Conservation (phyloP, 129 eudicot species). For the Helichrysum umbraculigerum region DNA sequence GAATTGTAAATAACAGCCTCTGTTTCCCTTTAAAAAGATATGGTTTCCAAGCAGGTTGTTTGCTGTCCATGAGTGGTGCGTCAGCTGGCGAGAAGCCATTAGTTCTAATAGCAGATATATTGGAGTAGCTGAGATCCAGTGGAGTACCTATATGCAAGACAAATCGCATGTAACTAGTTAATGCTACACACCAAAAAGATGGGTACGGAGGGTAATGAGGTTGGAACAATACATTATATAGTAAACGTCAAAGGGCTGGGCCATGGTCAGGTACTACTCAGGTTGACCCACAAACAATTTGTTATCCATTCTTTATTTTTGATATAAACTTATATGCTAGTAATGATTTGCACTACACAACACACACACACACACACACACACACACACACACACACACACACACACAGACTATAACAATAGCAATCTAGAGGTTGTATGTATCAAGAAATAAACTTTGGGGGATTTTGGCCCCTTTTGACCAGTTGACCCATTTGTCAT, state of each 20-base stretch:
- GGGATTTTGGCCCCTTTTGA: not conserved
- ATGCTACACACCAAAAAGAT: not conserved
- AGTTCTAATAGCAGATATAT: slow-evolving; percentile 60
- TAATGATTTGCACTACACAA: not conserved
- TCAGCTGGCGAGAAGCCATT: slow-evolving; percentile 82
- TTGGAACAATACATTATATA: not conserved
- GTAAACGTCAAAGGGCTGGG: not conserved
- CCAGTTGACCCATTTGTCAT: too few species aligned
- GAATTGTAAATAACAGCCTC: slow-evolving; percentile 80
- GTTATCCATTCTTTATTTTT: not conserved
- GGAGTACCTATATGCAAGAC: slow-evolving; percentile 66
- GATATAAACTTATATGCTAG: not conserved
- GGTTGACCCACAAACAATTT: not conserved
- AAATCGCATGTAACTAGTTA: slow-evolving; percentile 3
- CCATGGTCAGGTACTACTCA: too few species aligned
- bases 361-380: not conserved
- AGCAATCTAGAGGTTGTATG: not conserved
- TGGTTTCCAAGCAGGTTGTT: slow-evolving; percentile 99
- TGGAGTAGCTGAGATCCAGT: slow-evolving; percentile 79
- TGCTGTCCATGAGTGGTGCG: slow-evolving; percentile 72
- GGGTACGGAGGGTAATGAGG: not conserved
- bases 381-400: not conserved
- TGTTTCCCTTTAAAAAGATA: slow-evolving; percentile 91
- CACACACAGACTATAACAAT: not conserved
- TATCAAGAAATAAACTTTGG: not conserved